phyloP scores from a whole-genome alignment of 2,329 filamentous ascomycete genomes.

The Xylaria sp. region DNA sequence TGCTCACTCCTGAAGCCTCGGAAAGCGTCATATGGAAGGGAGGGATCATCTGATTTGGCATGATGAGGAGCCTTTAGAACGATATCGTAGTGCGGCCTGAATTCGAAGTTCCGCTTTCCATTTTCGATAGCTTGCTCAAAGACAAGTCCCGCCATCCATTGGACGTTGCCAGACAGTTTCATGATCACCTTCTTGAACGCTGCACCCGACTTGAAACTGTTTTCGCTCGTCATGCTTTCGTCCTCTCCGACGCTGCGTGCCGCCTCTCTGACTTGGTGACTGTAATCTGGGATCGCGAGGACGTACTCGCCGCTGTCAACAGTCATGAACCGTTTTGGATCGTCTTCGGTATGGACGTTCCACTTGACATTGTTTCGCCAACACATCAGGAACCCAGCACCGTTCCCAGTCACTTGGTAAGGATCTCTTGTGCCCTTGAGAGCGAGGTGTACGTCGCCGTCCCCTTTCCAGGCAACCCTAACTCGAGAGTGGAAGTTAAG shows the following conservation, averaged over 20 bases:
- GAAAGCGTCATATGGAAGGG: slow-evolving; percentile 82
- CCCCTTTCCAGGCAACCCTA: slow-evolving; percentile 87
- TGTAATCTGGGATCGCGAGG: slow-evolving; percentile 91
- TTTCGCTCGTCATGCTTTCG: slow-evolving; percentile 63
- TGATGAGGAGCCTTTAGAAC: slow-evolving; percentile 79
- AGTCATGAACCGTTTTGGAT: slow-evolving; percentile 91
- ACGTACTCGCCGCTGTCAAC: slow-evolving; percentile 96
- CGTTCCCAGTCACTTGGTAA: slow-evolving; percentile 88
- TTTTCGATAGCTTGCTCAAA: slow-evolving; percentile 83
- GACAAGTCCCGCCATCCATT: slow-evolving; percentile 87
- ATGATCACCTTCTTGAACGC: slow-evolving; percentile 97
- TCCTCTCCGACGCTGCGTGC: slow-evolving; percentile 53
- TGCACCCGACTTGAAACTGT: slow-evolving; percentile 71
- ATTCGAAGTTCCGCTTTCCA: slow-evolving; percentile 78
- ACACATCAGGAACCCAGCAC: slow-evolving; percentile 96
- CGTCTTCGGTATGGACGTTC: slow-evolving; percentile 80
- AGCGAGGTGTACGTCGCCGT: slow-evolving; percentile 91
- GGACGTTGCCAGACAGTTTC: slow-evolving; percentile 96
- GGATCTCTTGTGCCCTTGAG: slow-evolving; percentile 92
- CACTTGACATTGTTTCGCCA: slow-evolving; percentile 94
- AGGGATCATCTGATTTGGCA: slow-evolving; percentile 61
- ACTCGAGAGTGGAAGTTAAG: slow-evolving; percentile 92
- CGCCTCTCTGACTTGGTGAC: slow-evolving; percentile 77
- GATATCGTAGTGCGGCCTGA: slow-evolving; percentile 90
- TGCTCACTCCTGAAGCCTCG: slow-evolving; percentile 94